Base-by-base conservation (phyloP, 495 filamentous ascomycete genomes). In the Astrothelium macrocarpum region DNA sequence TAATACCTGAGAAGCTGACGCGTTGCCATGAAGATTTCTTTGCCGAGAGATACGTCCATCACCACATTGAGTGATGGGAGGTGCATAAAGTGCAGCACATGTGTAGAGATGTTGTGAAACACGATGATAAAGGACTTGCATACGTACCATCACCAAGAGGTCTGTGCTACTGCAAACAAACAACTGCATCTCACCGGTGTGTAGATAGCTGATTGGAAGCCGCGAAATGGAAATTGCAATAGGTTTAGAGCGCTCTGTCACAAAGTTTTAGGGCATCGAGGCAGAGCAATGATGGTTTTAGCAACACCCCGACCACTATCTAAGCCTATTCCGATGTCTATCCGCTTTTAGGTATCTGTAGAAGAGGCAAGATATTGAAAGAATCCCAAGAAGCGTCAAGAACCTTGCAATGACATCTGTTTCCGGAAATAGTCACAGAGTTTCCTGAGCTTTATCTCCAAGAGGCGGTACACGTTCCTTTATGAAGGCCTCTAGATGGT, bases 401-500 rank as follows among this genome's bases (percentile, higher is more conserved):
- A 29, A 20, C 16, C 9, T 56, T 9, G 16, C 25, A n/a, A 16
- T 29, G 2, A 3, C 25, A 16, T 56, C 25, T 3, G 26, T 56
- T 29, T 29, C 49, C 12, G 7, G 29, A 29, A 25, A 29, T 32
- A 70, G 68, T 70, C 68, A 70, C 32, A 43, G 26, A 18, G 59
- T 32, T 28, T 39, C 49, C 16, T 56, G 49, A 9, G 42, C 66
- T 43, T 66, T 66, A 2, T 74, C 73, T 11, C 72, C 78, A 32
- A 79, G 64, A 0, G 76, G 71, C 4, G 89, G 87, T 53, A 96
- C 74, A 23, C 76, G 75, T 67, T 84, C 77, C 23, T 78, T 76
- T 43, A 97, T 68, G 78, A 89, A 97, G 26, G 76, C 77, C 76
- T 96, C 91, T 36, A 97, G 75, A 67, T 96, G 87, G 64, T 91